phyloP scores from a whole-genome alignment of 345 rosid species.

The Noccaea bulbosa region DNA sequence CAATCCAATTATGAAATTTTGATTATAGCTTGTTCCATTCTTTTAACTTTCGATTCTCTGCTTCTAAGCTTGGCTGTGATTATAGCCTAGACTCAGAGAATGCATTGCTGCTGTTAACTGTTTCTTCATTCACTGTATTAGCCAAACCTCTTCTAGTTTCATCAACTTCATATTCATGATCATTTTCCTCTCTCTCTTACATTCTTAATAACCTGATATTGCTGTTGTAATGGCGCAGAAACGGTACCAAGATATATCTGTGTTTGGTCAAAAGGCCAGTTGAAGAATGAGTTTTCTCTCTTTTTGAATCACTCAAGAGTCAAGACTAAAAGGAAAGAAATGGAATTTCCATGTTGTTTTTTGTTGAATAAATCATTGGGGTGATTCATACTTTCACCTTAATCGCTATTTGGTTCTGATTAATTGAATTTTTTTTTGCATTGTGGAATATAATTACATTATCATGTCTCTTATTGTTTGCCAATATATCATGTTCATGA shows the following conservation, averaged over 20 bases:
- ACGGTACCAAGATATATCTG: slow-evolving; percentile 85
- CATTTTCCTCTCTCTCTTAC: background rate
- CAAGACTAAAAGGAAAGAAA: slow-evolving; percentile 31
- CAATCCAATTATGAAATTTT: background rate
- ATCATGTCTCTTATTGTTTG: background rate
- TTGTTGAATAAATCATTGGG: slow-evolving; percentile 40
- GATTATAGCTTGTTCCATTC: background rate
- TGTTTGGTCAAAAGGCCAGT: slow-evolving; percentile 88
- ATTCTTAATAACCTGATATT: too few relatives aligned
- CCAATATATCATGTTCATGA: background rate
- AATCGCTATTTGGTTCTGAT: slow-evolving; percentile 37
- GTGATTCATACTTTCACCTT: slow-evolving; percentile 30
- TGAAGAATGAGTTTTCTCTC: slow-evolving; percentile 53
- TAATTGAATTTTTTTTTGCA: slow-evolving; percentile 27
- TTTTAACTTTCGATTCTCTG: background rate
- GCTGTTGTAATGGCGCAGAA: slow-evolving; percentile 51
- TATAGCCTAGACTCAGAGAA: background rate
- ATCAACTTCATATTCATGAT: background rate
- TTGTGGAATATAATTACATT: slow-evolving; percentile 28
- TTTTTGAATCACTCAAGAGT: slow-evolving; percentile 13
- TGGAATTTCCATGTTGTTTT: slow-evolving; percentile 33
- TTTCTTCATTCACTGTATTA: slow-evolving; percentile 19
- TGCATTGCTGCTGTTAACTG: background rate
- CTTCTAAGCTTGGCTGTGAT: slow-evolving; percentile 2
- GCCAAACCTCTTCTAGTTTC: background rate